Conservation (phyloP, 495 filamentous ascomycete species). For the Annulohypoxylon moriforme region DNA sequence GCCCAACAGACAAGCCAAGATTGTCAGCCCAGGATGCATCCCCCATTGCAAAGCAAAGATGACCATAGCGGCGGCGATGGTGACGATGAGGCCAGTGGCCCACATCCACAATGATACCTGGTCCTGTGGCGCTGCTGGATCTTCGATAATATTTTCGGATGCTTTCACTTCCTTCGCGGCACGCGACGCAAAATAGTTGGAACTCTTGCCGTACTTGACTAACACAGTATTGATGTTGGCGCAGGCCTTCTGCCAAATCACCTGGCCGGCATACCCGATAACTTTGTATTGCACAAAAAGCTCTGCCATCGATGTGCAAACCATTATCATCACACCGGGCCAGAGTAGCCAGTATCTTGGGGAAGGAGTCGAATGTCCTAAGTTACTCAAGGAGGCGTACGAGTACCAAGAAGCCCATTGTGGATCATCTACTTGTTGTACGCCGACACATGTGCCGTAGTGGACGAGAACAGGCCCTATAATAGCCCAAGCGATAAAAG, state of each 20-base stretch:
- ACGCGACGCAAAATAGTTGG: slow-evolving; percentile 59
- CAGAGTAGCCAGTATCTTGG: slow-evolving; percentile 75
- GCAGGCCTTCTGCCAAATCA: slow-evolving; percentile 60
- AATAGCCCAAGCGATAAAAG: slow-evolving; percentile 71
- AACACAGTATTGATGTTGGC: slow-evolving; percentile 54
- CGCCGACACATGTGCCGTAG: slow-evolving; percentile 63
- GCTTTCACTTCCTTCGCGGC: slow-evolving; percentile 47
- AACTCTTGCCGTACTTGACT: slow-evolving; percentile 57
- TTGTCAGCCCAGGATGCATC: slow-evolving; percentile 68
- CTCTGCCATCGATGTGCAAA: slow-evolving; percentile 70
- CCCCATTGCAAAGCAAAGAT: slow-evolving; percentile 70
- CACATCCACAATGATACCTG: slow-evolving; percentile 74
- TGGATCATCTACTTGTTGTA: slow-evolving; percentile 54
- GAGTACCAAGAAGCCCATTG: slow-evolving; percentile 62
- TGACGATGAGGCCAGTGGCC: slow-evolving; percentile 62
- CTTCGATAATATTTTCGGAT: slow-evolving; percentile 56
- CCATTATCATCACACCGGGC: slow-evolving; percentile 75
- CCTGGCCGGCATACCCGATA: slow-evolving; percentile 63
- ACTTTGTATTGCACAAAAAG: slow-evolving; percentile 70
- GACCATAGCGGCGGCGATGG: slow-evolving; percentile 65
- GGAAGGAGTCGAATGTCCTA: slow-evolving; percentile 61
- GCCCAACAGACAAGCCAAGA: slow-evolving; percentile 70
- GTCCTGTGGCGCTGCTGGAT: slow-evolving; percentile 64
- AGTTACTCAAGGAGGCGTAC: slow-evolving; percentile 62
- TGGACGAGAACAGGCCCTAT: slow-evolving; percentile 72